Percentiles rank a stretch among this genome's conserved stretches.
These are phyloP conservation scores for Dryadomyces quercivorus DNA, from an alignment of 2,329 filamentous ascomycete species.

Conservation along the genomic window DNA sequence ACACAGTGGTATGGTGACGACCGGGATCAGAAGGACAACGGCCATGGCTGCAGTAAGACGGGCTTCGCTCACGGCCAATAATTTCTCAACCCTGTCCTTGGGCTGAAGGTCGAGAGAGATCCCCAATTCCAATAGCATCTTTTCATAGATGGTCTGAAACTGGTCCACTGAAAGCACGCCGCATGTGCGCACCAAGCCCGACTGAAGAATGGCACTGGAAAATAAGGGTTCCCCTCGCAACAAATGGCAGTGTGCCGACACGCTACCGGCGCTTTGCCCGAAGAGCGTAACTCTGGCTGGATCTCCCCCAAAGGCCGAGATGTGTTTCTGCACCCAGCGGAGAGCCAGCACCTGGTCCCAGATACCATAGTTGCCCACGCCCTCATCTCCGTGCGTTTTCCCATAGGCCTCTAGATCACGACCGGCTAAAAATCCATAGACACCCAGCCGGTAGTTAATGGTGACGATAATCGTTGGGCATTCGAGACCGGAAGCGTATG, in stretches of 20 bases:
- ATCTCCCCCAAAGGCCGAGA: constrained; percentile 8
- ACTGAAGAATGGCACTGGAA: constrained; percentile 9
- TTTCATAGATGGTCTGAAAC: constrained; percentile 7
- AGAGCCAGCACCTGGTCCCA: constrained; percentile 8
- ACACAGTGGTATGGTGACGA: constrained; percentile 8
- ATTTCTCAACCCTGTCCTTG: background rate
- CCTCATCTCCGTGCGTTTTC: background rate
- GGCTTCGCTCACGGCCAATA: background rate
- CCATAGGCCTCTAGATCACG: background rate
- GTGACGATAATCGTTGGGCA: constrained; percentile 15
- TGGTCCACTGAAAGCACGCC: constrained; percentile 6
- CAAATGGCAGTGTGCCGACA: constrained; percentile 6
- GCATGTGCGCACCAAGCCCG: constrained; percentile 4
- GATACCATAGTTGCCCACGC: constrained; percentile 6
- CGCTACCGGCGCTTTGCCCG: constrained; percentile 8
- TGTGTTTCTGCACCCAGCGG: constrained; percentile 8
- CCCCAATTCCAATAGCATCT: constrained; percentile 2
- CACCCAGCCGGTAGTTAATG: constrained; percentile 22
- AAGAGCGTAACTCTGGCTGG: constrained; percentile 4
- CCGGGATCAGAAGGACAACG: constrained; percentile 4
- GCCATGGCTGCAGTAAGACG: constrained; percentile 5
- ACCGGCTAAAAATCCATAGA: constrained; percentile 30
- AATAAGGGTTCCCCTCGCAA: constrained; percentile 9
- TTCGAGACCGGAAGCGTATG: background rate
- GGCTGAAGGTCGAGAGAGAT: constrained; percentile 1